A percentile compares a stretch with the other conserved stretches of the same genome.
These are phyloP conservation scores for Collariella sp. DNA, from an alignment of 495 filamentous ascomycete species.

Conservation along the genomic window DNA sequence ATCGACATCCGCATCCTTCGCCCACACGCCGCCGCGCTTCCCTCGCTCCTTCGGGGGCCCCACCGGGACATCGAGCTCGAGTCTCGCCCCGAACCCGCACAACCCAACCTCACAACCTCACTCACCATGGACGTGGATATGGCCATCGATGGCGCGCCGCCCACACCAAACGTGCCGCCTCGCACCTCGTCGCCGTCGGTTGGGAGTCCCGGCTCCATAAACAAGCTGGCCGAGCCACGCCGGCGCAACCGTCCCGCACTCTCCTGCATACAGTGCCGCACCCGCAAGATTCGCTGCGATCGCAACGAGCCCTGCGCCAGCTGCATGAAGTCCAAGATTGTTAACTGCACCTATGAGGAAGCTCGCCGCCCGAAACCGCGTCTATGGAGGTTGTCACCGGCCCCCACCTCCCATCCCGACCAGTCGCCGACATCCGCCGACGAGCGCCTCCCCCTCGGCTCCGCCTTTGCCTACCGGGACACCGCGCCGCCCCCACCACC, in stretches of 20 bases:
- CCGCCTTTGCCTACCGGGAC: constrained; percentile 9
- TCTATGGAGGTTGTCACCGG: constrained; percentile 24
- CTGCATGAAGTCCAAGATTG: constrained; percentile 39
- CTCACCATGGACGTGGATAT: constrained; percentile 22
- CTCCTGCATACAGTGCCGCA: constrained; percentile 46
- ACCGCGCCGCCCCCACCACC: constrained; percentile 5
- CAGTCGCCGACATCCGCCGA: constrained; percentile 10
- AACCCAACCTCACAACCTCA: not conserved
- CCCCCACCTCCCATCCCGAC: constrained; percentile 13
- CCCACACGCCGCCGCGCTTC: not conserved
- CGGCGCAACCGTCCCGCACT: constrained; percentile 38
- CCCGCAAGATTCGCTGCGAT: constrained; percentile 50
- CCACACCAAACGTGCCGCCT: constrained; percentile 3
- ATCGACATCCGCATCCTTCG: not conserved
- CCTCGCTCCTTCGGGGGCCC: constrained; percentile 4
- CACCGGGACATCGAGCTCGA: constrained; percentile 5
- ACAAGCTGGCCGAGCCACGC: constrained; percentile 17
- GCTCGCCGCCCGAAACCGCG: constrained; percentile 27
- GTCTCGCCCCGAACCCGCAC: not conserved
- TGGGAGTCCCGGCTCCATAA: not conserved
- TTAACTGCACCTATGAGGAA: constrained; percentile 39
- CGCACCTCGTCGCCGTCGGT: constrained; percentile 7
- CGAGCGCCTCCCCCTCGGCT: constrained; percentile 4
- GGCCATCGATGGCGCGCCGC: constrained; percentile 11
- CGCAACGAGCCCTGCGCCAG: constrained; percentile 43